These are phyloP conservation scores for Santalum album DNA, from an alignment of 164 flowering plant genomes.

Conservation along the genomic window DNA sequence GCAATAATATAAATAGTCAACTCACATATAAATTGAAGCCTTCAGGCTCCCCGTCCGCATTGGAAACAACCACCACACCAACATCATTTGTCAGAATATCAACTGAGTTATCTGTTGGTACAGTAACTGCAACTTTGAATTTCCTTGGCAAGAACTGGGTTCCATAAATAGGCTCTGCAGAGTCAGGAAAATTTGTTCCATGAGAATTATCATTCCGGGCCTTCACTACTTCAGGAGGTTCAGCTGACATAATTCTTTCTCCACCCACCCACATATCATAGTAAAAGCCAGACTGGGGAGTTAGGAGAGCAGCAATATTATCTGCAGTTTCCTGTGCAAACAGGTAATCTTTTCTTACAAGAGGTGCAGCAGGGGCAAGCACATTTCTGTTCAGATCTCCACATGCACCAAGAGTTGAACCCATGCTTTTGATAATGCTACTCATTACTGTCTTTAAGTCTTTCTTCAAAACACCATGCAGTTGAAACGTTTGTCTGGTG, in stretches of 20 bases:
- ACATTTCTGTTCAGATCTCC: slow-evolving; percentile 98
- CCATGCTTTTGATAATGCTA: slow-evolving; percentile 75
- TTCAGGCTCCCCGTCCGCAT: slow-evolving; percentile 79
- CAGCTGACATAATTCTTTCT: slow-evolving; percentile 77
- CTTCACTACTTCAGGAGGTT: slow-evolving; percentile 79
- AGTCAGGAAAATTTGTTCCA: slow-evolving; percentile 90
- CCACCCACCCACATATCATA: slow-evolving; percentile 99
- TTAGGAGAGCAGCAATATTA: slow-evolving; percentile 81
- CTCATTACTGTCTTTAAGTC: slow-evolving; percentile 93
- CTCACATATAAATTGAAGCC: slow-evolving; percentile 94
- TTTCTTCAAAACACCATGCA: slow-evolving; percentile 90
- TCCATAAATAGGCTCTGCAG: slow-evolving; percentile 97
- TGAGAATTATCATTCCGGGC: slow-evolving; percentile 96
- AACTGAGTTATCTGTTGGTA: slow-evolving; percentile 91
- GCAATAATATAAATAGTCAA: background rate
- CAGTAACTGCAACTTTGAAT: slow-evolving; percentile 94
- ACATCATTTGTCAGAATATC: slow-evolving; percentile 94
- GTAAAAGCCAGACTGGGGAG: slow-evolving; percentile 95
- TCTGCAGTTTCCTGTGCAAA: slow-evolving; percentile 96
- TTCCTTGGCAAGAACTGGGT: slow-evolving; percentile 95
- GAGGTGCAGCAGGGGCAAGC: slow-evolving; percentile 98
- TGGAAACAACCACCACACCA: slow-evolving; percentile 86
- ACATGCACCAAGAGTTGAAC: slow-evolving; percentile 98
- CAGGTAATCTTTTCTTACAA: slow-evolving; percentile 66
- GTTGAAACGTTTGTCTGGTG: slow-evolving; percentile 96